phyloP scores from a whole-genome alignment of 2,329 filamentous ascomycete species.

The Diaporthe longicolla region DNA sequence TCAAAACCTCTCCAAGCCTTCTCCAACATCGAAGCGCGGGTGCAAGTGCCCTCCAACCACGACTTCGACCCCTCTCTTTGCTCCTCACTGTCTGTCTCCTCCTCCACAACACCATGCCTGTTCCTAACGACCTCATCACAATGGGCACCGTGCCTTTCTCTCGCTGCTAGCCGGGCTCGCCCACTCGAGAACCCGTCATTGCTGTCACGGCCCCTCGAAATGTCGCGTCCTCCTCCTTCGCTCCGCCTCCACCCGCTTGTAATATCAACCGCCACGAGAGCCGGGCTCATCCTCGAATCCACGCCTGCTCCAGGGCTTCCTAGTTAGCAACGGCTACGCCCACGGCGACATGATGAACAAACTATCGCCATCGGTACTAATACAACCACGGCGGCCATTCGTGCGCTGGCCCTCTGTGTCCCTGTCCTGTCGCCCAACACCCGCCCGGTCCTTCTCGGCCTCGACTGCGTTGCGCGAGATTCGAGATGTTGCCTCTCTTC shows the following conservation, averaged over 20 bases:
- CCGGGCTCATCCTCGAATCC: neutral
- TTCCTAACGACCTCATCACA: conserved; percentile 1
- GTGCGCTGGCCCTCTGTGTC: conserved; percentile 3
- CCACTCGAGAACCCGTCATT: neutral
- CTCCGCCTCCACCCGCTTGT: conserved; percentile 9
- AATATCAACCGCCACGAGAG: conserved; percentile 19
- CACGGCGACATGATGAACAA: conserved; percentile 25
- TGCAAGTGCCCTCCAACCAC: neutral
- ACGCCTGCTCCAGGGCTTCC: neutral
- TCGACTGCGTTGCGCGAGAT: conserved; percentile 63
- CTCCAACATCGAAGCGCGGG: conserved; percentile 10
- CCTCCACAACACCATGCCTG: conserved; percentile 17
- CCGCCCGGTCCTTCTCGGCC: conserved; percentile 62
- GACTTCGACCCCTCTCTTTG: neutral
- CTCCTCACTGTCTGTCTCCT: neutral
- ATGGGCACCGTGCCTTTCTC: conserved; percentile 12
- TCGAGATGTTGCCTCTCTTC: conserved; percentile 64
- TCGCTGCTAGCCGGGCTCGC: conserved; percentile 7
- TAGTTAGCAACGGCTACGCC: neutral
- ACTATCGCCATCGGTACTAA: neutral
- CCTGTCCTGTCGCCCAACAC: neutral
- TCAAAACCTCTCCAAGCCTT: conserved; percentile 29
- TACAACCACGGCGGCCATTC: conserved; percentile 23
- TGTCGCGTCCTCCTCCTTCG: conserved; percentile 37
- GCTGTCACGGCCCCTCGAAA: conserved; percentile 28